Conservation (phyloP, 1,284 basidiomycete genomes). For the Microbotryomycetes sp. region DNA sequence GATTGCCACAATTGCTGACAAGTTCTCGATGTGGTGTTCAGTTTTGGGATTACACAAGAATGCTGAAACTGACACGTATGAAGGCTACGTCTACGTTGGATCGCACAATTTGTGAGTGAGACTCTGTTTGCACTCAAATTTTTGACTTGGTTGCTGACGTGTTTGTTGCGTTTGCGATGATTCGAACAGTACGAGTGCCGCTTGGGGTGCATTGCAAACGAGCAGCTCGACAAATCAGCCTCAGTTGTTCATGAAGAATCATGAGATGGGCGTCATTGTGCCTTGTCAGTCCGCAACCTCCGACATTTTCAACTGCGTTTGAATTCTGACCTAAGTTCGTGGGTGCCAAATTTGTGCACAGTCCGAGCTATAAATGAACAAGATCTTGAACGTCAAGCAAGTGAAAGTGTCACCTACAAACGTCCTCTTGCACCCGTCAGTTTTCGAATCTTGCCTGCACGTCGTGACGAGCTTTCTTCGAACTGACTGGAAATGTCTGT, state of each 20-base stretch:
- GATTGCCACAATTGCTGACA: neutral
- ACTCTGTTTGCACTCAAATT: neutral
- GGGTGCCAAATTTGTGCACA: neutral
- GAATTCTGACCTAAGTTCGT: neutral
- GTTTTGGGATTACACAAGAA: constrained; percentile 25
- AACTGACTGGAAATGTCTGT: neutral
- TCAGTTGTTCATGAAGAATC: constrained; percentile 19
- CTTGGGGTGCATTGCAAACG: constrained; percentile 25
- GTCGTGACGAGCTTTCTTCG: neutral
- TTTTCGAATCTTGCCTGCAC: neutral
- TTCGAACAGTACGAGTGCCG: constrained; percentile 15
- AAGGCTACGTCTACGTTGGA: constrained; percentile 30
- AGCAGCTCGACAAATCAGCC: neutral
- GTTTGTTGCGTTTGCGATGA: neutral
- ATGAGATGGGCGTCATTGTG: constrained; percentile 26
- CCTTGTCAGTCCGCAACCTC: constrained; percentile 8
- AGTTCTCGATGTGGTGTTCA: neutral
- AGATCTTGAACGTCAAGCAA: constrained; percentile 22
- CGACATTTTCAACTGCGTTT: neutral
- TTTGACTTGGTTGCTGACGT: neutral
- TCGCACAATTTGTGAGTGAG: constrained; percentile 30
- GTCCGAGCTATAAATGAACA: constrained; percentile 17
- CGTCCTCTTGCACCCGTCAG: constrained; percentile 17
- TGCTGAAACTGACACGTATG: neutral
- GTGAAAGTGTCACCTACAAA: constrained; percentile 17